phyloP scores from a whole-genome alignment of 306 rosid genomes.

The Vachellia pachyceras region DNA sequence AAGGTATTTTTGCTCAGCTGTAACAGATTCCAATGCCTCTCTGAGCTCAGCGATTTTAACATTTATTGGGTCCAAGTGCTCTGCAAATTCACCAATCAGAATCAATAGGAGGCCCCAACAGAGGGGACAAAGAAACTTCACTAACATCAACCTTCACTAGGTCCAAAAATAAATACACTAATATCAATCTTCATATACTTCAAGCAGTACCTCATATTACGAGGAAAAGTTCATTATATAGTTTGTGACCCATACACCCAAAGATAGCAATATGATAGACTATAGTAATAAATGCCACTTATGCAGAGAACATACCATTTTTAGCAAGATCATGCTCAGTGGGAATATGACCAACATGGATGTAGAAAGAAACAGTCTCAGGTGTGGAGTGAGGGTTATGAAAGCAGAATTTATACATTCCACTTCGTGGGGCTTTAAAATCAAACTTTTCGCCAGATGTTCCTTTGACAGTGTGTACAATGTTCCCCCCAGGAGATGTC shows the following conservation, averaged over 20 bases:
- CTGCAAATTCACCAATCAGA: slow-evolving; percentile 53
- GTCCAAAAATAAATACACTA: too few relatives aligned
- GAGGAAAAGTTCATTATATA: slow-evolving; percentile 10
- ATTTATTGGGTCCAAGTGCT: slow-evolving; percentile 98
- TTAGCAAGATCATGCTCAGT: slow-evolving; percentile 90
- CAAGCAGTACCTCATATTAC: slow-evolving; percentile 10
- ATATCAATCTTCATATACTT: too few relatives aligned
- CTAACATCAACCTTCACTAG: slow-evolving; percentile 14
- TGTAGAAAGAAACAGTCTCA: slow-evolving; percentile 97
- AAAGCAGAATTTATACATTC: slow-evolving; percentile 96
- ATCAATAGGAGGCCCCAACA: not conserved
- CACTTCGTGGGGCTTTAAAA: slow-evolving; percentile 84
- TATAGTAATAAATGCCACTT: slow-evolving; percentile 8
- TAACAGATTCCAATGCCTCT: slow-evolving; percentile 94
- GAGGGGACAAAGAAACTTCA: not conserved
- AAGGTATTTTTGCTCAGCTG: slow-evolving; percentile 91
- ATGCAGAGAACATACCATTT: slow-evolving; percentile 69
- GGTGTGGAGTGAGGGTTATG: slow-evolving; percentile 96
- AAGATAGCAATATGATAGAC: slow-evolving; percentile 11
- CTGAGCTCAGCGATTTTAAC: slow-evolving; percentile 98
- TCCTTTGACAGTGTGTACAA: slow-evolving; percentile 74
- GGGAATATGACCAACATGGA: slow-evolving; percentile 97
- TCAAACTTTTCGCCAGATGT: slow-evolving; percentile 91
- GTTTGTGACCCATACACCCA: slow-evolving; percentile 2
- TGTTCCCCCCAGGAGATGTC: slow-evolving; percentile 79